Conservation (phyloP, 139 green algal species). For the Picochlorum sp. region DNA sequence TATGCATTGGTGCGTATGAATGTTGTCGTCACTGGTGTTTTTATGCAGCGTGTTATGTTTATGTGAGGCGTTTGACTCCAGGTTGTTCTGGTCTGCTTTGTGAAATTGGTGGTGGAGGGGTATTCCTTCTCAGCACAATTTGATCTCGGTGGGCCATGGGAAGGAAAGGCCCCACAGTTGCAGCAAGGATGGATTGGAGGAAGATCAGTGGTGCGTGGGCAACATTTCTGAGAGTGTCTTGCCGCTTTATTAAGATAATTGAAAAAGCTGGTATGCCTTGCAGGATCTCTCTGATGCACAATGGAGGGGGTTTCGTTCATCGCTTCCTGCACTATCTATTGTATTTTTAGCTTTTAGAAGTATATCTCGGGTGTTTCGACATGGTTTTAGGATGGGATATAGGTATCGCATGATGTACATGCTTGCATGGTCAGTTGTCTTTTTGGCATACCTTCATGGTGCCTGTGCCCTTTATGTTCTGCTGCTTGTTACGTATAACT, state of each 20-base stretch:
- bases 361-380: constrained; percentile 23
- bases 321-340: constrained; percentile 35
- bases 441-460: constrained; percentile 40
- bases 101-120: constrained; percentile 2
- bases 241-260: constrained; percentile 7
- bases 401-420: constrained; percentile 12
- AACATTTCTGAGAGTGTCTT: neutral
- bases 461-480: constrained; percentile 27
- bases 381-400: neutral
- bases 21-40: too few relatives aligned
- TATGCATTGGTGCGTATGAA: too few relatives aligned
- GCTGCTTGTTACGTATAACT: constrained; percentile 20
- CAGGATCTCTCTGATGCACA: constrained; percentile 70
- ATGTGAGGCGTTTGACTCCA: neutral
- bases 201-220: too few relatives aligned
- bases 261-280: neutral
- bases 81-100: constrained; percentile 8
- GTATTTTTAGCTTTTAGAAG: constrained; percentile 19
- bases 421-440: constrained; percentile 15
- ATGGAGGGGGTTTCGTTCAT: constrained; percentile 59
- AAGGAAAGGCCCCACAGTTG: constrained; percentile 23
- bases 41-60: too few relatives aligned
- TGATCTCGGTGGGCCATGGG: constrained; percentile 13
- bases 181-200: constrained; percentile 14
- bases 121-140: constrained; percentile 15